Base-by-base conservation (phyloP, 371 early-diverging fungal species). In the Syncephalastrum monosporum region DNA sequence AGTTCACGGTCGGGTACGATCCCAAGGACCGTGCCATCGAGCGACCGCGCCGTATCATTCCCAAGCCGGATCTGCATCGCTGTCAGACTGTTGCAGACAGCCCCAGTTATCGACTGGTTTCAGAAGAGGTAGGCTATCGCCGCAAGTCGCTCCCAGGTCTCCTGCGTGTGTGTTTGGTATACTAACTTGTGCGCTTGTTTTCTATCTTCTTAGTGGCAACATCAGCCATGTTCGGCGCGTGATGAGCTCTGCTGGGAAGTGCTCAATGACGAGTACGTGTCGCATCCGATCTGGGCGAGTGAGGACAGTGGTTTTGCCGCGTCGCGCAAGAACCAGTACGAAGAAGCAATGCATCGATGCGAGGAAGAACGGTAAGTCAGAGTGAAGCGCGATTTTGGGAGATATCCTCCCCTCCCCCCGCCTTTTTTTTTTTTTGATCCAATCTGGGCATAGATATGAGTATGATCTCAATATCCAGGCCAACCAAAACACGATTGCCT, bases 391-490 rank as follows among this genome's bases (percentile, higher is more conserved):
- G 21, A 21, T 21, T 21, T 21, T 21, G 21, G 21, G 21, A 21
- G 0, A 21, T 21, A 0, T 21, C 21, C 21, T 21, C n/a, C n/a
- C n/a, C n/a, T n/a, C n/a, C n/a, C n/a, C n/a, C n/a, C n/a, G n/a
- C n/a, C n/a, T 21, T 21, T 21, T 21, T 21, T 21, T 21, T 21
- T 21, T 21, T 21, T 21, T 21, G 21, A 21, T 21, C 21, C 0
- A 21, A 2, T 21, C 1, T 21, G 21, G 27, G 27, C 27, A 27
- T 12, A 60, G 91, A 55, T 99, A 97, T 65, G 99, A 99, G 63
- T 92, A 96, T 75, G 99, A 99, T 68, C 77, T 99, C 60, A 90
- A 94, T 67, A 93, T 99, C 47, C 94, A 98, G 68, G 90, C 98
- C 49, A 93, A 96, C 47, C 65, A 92, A 56, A 87, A 87, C 47